Percentiles rank a stretch among this genome's conserved stretches.
Conservation (phyloP, 2,329 filamentous ascomycete genomes). For the Alternaria burnsii region DNA sequence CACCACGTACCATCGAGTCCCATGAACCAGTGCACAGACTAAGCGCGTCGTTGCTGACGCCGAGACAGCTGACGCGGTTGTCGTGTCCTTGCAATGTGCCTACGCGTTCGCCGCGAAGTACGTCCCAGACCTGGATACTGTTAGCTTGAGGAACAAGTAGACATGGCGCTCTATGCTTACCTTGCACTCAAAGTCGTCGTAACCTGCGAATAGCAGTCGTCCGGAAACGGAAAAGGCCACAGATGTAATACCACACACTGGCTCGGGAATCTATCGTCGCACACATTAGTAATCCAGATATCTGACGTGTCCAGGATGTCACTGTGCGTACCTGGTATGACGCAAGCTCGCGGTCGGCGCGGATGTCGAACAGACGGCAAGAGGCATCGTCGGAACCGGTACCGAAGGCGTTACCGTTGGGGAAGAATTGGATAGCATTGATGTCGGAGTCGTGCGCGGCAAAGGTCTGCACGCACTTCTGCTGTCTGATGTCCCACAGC, state of each 20-base stretch:
- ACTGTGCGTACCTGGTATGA: constrained; percentile 60
- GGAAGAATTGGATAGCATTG: constrained; percentile 99
- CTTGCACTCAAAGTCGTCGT: constrained; percentile 99
- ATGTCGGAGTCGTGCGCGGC: constrained; percentile 98
- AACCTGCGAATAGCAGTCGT: constrained; percentile 92
- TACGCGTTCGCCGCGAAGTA: constrained; percentile 94
- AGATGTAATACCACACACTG: constrained; percentile 96
- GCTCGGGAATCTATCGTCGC: constrained; percentile 85
- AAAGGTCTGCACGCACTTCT: constrained; percentile 98
- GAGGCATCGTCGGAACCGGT: constrained; percentile 98
- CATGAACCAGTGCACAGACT: constrained; percentile 99
- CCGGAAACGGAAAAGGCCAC: constrained; percentile 98
- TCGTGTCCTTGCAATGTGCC: constrained; percentile 96
- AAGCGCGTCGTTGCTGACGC: constrained; percentile 98
- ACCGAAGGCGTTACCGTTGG: constrained; percentile 97
- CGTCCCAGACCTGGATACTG: constrained; percentile 86
- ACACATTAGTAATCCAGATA: constrained; percentile 36
- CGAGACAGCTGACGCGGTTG: constrained; percentile 97
- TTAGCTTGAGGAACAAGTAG: constrained; percentile 49
- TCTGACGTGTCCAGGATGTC: background rate
- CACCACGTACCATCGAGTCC: constrained; percentile 89
- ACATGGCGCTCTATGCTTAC: constrained; percentile 61
- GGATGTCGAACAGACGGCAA: constrained; percentile 96
- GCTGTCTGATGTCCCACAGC: constrained; percentile 97
- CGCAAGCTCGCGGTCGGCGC: constrained; percentile 83